Evolutionary conservation across 257 asterid genomes (phyloP), one percentile per base, ranked within the genome.

Genomic region (Ocimum tenuiflorum): DNA sequence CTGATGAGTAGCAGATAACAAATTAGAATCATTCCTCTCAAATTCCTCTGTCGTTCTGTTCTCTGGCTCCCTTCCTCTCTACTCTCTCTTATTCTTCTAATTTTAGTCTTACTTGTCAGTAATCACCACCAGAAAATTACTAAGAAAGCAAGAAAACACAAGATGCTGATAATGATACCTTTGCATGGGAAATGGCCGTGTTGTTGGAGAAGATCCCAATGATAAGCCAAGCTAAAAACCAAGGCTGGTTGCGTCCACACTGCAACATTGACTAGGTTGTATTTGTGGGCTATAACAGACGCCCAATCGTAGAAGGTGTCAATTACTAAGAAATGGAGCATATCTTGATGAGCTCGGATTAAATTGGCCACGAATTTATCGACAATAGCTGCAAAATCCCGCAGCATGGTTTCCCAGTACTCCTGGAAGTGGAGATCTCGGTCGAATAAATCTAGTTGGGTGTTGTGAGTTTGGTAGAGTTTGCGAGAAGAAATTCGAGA

Each of bases 271-370:
- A 78, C 77, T 1, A 80, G 75, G 39, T 69, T 66, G 72, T 70
- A 63, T 24, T 83, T 83, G 7, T 31, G 17, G 31, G 88, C 86
- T 46, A 80, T 0, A 9, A 76, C 61, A 0, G 79, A 48, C 86
- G 84, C 4, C 4, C 8, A 83, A 0, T 59, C 47, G 53, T 42
- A 78, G 39, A 50, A 15, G 38, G 81, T 77, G 36, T 83, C 86
- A n/a, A 81, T 61, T 27, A 83, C 73, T 62, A 83, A 48, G 42
- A 82, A 71, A 12, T 55, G 39, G 8, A 51, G 76, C 9, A 41
- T 27, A 24, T 0, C 0, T 0, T 76, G 79, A n/a, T 73, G 78
- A 22, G 78, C 0, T 6, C 11, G 45, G 11, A 71, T 29, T n/a
- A 46, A 29, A 7, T 23, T 74, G n/a, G 68, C 77, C 1, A 82